phyloP scores from a whole-genome alignment of 768 basidiomycete genomes.

The Tricholoma flavovirens region DNA sequence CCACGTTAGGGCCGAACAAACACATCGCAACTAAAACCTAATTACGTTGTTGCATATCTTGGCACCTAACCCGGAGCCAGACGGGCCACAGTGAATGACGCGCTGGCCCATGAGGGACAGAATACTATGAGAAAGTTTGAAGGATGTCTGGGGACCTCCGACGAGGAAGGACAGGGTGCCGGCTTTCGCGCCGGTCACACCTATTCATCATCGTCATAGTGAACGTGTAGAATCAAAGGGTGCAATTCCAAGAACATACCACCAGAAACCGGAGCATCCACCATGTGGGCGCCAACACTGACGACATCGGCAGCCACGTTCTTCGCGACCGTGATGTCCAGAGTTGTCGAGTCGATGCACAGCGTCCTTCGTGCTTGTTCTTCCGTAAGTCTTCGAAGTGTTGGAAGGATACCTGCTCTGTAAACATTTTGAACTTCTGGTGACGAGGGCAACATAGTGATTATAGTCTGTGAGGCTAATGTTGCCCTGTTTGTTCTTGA shows the following conservation, averaged over 20 bases:
- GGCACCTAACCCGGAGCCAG: slow-evolving; percentile 77
- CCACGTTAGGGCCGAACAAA: background rate
- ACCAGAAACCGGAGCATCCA: slow-evolving; percentile 94
- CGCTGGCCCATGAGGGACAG: slow-evolving; percentile 75
- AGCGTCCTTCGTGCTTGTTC: slow-evolving; percentile 41
- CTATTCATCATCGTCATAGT: slow-evolving; percentile 26
- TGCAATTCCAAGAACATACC: slow-evolving; percentile 40
- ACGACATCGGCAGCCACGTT: slow-evolving; percentile 53
- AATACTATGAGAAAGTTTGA: slow-evolving; percentile 49
- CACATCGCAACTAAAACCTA: slow-evolving; percentile 15
- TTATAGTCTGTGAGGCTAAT: slow-evolving; percentile 54
- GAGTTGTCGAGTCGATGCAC: slow-evolving; percentile 87
- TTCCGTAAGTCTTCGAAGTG: slow-evolving; percentile 45
- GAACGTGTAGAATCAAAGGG: background rate
- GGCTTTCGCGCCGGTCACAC: slow-evolving; percentile 82
- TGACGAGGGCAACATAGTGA: slow-evolving; percentile 92
- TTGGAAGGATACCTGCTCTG: slow-evolving; percentile 57
- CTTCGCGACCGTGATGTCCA: slow-evolving; percentile 74
- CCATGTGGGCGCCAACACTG: slow-evolving; percentile 59
- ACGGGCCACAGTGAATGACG: slow-evolving; percentile 78
- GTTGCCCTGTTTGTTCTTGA: slow-evolving; percentile 46
- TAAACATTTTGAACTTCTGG: slow-evolving; percentile 83
- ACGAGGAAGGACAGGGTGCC: slow-evolving; percentile 90
- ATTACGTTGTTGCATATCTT: slow-evolving; percentile 87
- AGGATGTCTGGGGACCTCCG: slow-evolving; percentile 64